Evolutionary conservation across 345 rosid genomes (phyloP), one percentile per base, ranked within the genome.

Genomic region (Gossypium anomalum): DNA sequence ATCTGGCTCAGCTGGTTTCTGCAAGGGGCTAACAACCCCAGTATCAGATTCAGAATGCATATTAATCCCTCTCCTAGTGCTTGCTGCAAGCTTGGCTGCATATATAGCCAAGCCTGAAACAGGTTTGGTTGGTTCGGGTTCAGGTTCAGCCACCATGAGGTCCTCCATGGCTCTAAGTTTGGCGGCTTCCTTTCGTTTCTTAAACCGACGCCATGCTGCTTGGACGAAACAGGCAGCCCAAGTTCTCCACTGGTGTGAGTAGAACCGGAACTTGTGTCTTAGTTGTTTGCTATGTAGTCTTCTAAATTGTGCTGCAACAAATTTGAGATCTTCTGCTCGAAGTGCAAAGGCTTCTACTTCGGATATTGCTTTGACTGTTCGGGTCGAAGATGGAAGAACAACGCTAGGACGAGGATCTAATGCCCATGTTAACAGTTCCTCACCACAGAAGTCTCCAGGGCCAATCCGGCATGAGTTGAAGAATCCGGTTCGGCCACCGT

Each of bases 221-320:
- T 94, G 97, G 19, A 92, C 49, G 67, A 91, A 92, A 74, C 97
- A 92, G 8, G 93, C 97, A 7, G 98, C 97, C 98, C 95, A 91
- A 51, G 90, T 55, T 77, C 97, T 81, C 95, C 98, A 94, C 12
- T 94, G 98, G 75, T 92, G 97, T 0, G 95, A 92, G 80, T 91
- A 89, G 87, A 88, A 91, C 78, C 97, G 60, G 74, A 94, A 94
- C 84, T 82, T 89, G 70, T 92, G 93, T 78, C 90, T 78, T 1
- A 94, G 83, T 74, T 91, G 98, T 71, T 92, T 94, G 55, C 93
- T 89, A 47, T 94, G 98, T 12, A 92, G 67, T 74, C 95, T 86
- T 61, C 97, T 82, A 70, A 87, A 94, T 56, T 90, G 97, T 0
- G 92, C 83, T 19, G 95, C 98, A 16, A 94, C 97, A 41, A 92